Percentiles rank a stretch among this genome's conserved stretches.
These are phyloP conservation scores for Citrus inodora DNA, from an alignment of 345 rosid genomes.

Conservation along the genomic window DNA sequence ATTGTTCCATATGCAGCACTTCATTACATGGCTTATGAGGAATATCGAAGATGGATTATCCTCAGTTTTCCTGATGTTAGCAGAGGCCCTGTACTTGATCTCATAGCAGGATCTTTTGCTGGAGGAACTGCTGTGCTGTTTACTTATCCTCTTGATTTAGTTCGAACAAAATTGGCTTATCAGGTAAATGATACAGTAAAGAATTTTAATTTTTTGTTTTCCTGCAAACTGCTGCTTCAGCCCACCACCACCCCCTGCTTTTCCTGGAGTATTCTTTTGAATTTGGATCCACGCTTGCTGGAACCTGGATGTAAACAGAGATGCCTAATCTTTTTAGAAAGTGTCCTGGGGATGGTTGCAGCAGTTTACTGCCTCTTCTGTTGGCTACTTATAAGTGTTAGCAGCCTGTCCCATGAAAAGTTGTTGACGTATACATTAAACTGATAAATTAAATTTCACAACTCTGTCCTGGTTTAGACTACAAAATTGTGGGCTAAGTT, in stretches of 20 bases:
- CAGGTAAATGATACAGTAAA: conserved; percentile 49
- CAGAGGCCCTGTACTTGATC: conserved; percentile 89
- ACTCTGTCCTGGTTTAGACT: conserved; percentile 1
- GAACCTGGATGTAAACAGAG: neutral
- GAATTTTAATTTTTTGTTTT: neutral
- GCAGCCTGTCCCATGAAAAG: neutral
- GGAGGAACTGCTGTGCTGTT: conserved; percentile 92
- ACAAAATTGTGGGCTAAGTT: conserved; percentile 6
- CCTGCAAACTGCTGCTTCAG: neutral
- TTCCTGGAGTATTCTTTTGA: neutral
- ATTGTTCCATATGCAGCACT: conserved; percentile 94
- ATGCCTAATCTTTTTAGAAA: neutral
- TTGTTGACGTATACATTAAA: neutral
- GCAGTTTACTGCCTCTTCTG: conserved; percentile 1
- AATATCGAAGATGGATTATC: conserved; percentile 92
- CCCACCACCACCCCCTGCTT: neutral
- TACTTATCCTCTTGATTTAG: conserved; percentile 90
- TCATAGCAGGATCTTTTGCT: conserved; percentile 86
- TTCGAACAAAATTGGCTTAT: conserved; percentile 85
- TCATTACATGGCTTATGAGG: conserved; percentile 92
- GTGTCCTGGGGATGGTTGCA: neutral
- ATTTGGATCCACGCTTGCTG: neutral
- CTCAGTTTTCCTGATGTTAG: conserved; percentile 47
- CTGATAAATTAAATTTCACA: neutral
- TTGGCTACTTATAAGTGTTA: neutral